phyloP scores from a whole-genome alignment of 2,329 filamentous ascomycete genomes.

The Diaporthe longicolla region DNA sequence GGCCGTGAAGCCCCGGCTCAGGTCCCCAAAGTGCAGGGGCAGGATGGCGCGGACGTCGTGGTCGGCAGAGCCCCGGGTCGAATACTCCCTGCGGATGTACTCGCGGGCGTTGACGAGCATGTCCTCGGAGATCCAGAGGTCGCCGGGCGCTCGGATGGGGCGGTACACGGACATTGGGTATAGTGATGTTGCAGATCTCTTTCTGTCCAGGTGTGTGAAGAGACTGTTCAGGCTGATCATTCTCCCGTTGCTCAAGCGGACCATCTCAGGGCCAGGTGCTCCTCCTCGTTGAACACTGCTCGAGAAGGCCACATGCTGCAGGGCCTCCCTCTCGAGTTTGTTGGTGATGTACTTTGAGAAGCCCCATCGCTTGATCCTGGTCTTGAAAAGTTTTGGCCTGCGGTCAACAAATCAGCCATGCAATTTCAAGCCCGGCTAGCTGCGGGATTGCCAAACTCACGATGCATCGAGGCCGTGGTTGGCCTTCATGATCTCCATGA shows the following conservation, averaged over 20 bases:
- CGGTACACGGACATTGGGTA: background rate
- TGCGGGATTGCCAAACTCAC: background rate
- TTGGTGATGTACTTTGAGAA: slow-evolving; percentile 25
- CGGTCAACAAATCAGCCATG: background rate
- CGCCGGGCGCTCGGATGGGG: background rate
- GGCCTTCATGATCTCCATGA: slow-evolving; percentile 10
- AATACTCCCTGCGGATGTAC: background rate
- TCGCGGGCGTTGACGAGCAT: background rate
- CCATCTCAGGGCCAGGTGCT: background rate
- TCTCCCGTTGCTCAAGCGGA: slow-evolving; percentile 3
- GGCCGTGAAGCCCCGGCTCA: background rate
- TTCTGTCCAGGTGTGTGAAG: slow-evolving; percentile 3
- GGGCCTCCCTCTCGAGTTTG: slow-evolving; percentile 14
- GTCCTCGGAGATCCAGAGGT: slow-evolving; percentile 1
- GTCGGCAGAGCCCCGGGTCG: background rate
- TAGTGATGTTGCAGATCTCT: background rate
- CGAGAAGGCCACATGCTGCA: background rate
- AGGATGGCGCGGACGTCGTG: background rate
- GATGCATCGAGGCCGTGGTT: slow-evolving; percentile 11
- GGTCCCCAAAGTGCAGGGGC: slow-evolving; percentile 3
- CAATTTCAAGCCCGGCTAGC: too few species aligned
- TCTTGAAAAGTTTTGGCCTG: slow-evolving; percentile 11
- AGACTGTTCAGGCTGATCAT: slow-evolving; percentile 13
- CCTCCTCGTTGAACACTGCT: background rate
- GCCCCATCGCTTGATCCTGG: background rate